A percentile compares a stretch with the other conserved stretches of the same genome.
Conservation (phyloP, 495 filamentous ascomycete species). For the Aspergillus indologenus region DNA sequence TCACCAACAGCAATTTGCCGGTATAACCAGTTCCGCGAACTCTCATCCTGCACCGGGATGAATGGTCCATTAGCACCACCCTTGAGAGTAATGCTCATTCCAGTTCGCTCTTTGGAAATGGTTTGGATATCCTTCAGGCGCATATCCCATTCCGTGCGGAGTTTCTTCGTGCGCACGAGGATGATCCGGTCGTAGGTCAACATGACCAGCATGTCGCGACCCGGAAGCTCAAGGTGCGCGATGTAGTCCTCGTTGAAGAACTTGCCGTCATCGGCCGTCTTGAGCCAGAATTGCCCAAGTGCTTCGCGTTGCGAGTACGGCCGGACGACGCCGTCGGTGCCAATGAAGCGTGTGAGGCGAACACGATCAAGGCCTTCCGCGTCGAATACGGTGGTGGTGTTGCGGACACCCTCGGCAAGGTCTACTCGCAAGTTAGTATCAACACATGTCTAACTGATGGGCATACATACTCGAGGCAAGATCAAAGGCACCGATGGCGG, state of each 20-base stretch:
- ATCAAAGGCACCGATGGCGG: conserved; percentile 94
- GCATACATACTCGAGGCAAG: conserved; percentile 70
- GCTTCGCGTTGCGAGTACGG: conserved; percentile 96
- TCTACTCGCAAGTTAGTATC: conserved; percentile 42
- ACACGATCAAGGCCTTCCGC: conserved; percentile 91
- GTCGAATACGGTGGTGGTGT: conserved; percentile 98
- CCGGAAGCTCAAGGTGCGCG: conserved; percentile 86
- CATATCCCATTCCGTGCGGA: conserved; percentile 92
- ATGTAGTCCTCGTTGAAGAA: conserved; percentile 98
- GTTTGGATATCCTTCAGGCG: conserved; percentile 94
- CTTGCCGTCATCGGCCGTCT: conserved; percentile 93
- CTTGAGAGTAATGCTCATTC: conserved; percentile 81
- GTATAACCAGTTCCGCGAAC: conserved; percentile 82
- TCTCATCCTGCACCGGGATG: conserved; percentile 88
- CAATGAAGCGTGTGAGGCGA: conserved; percentile 85
- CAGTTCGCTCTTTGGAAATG: conserved; percentile 93
- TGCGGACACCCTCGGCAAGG: conserved; percentile 92
- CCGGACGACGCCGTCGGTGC: conserved; percentile 86
- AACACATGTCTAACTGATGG: not conserved
- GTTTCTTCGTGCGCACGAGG: conserved; percentile 78
- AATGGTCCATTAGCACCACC: conserved; percentile 93
- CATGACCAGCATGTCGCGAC: conserved; percentile 91
- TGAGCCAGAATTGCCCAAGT: conserved; percentile 96
- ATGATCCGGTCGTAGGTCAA: conserved; percentile 90
- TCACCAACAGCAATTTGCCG: conserved; percentile 60